Percentiles rank a stretch among this genome's conserved stretches.
phyloP scores from a whole-genome alignment of 257 asterid genomes.

The Jacaranda mimosifolia region DNA sequence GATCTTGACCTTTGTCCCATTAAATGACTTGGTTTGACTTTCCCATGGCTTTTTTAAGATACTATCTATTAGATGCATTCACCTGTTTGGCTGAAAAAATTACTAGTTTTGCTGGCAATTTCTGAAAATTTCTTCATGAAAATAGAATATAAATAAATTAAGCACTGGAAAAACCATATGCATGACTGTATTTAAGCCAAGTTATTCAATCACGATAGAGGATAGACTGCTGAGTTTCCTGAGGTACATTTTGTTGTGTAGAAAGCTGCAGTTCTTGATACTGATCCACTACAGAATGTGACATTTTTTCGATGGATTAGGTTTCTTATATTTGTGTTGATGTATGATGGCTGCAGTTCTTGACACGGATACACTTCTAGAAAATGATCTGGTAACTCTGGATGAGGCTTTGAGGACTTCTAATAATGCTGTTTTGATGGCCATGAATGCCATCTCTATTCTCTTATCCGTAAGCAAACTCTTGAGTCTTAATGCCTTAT shows the following conservation, averaged over 20 bases:
- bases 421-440: constrained; percentile 88
- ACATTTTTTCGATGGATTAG: constrained; percentile 54
- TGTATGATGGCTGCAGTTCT: constrained; percentile 69
- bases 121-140: constrained; percentile 15
- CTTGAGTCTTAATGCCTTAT: constrained; percentile 23
- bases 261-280: constrained; percentile 47
- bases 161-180: constrained; percentile 22
- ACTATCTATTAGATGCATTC: constrained; percentile 7
- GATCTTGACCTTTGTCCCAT: not conserved
- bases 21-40: constrained; percentile 18
- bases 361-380: constrained; percentile 89
- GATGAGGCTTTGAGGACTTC: constrained; percentile 92
- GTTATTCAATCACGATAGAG: constrained; percentile 2
- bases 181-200: constrained; percentile 10
- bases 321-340: constrained; percentile 46
- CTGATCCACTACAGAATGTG: constrained; percentile 53
- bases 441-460: constrained; percentile 80
- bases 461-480: constrained; percentile 70
- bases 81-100: constrained; percentile 9
- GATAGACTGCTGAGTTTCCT: constrained; percentile 22
- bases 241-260: constrained; percentile 13
- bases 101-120: constrained; percentile 19
- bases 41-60: not conserved
- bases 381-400: constrained; percentile 86
- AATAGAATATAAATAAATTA: constrained; percentile 10